A percentile compares a stretch with the other conserved stretches of the same genome.
Conservation (phyloP, 1,139 yeast species). For the Yamadazyma sp. region DNA sequence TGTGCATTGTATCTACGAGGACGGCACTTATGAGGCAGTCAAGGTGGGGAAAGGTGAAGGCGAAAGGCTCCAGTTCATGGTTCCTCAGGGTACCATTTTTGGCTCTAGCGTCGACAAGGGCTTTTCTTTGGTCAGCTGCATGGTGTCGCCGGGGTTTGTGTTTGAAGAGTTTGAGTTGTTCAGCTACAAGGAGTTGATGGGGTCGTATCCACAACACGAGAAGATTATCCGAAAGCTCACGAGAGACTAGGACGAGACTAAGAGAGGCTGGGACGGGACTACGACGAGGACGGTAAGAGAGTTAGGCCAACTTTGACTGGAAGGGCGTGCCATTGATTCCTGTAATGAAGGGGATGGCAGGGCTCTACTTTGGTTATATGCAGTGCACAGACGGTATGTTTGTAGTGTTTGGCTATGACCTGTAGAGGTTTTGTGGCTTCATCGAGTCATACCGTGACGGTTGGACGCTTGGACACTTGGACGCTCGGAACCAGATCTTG, state of each 20-base stretch:
- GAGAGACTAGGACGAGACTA: constrained; percentile 10
- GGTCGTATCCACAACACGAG: constrained; percentile 18
- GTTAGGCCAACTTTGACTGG: too few species aligned
- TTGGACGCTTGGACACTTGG: too few species aligned
- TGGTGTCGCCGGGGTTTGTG: constrained; percentile 21
- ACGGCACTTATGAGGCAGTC: constrained; percentile 15
- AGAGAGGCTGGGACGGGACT: too few species aligned
- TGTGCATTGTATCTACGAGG: constrained; percentile 18
- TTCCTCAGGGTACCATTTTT: constrained; percentile 20
- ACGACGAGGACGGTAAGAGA: too few species aligned
- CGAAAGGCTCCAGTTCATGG: constrained; percentile 18
- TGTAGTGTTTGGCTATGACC: too few species aligned
- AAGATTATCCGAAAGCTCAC: constrained; percentile 17
- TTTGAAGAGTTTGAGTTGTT: constrained; percentile 21
- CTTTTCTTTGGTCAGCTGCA: constrained; percentile 19
- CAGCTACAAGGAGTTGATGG: constrained; percentile 13
- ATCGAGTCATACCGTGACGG: too few species aligned
- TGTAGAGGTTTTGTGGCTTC: too few species aligned
- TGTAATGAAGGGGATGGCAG: too few species aligned
- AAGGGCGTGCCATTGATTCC: too few species aligned
- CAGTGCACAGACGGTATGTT: too few species aligned
- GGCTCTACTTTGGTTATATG: too few species aligned
- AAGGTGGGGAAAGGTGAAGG: constrained; percentile 17
- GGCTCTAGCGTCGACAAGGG: constrained; percentile 20
- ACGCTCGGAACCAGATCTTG: too few species aligned